Percentiles rank a stretch among this genome's conserved stretches.
These are phyloP conservation scores for Fusarium ramigenum DNA, from an alignment of 2,329 filamentous ascomycete species.

Conservation along the genomic window DNA sequence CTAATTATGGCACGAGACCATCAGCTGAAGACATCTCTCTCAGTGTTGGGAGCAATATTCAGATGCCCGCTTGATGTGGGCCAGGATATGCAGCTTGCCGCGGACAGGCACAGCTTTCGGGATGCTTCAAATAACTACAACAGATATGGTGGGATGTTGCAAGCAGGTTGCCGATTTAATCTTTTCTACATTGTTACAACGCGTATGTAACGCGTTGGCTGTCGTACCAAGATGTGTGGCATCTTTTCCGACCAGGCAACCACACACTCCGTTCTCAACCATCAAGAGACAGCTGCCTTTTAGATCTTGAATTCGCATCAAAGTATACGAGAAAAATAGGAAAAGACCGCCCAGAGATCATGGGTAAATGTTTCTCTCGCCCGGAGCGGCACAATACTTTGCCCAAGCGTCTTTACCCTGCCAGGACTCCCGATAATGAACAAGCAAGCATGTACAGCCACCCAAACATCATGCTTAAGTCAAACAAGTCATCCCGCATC, in stretches of 20 bases:
- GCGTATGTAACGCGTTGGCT: neutral
- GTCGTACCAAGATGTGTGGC: neutral
- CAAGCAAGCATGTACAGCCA: neutral
- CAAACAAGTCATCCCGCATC: neutral
- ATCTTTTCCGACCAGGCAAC: neutral
- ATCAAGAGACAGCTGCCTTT: neutral
- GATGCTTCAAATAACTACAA: neutral
- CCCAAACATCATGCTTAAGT: neutral
- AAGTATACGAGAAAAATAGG: accelerated
- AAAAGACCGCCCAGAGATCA: neutral
- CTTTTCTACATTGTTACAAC: neutral
- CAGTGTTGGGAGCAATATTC: no score
- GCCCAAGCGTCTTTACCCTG: neutral
- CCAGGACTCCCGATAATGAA: neutral
- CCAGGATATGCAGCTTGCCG: neutral
- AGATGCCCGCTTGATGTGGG: neutral
- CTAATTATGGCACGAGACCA: neutral
- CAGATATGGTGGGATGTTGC: neutral
- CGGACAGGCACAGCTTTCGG: neutral
- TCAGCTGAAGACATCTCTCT: neutral
- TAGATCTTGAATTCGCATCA: neutral
- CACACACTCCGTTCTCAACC: neutral
- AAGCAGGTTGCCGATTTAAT: neutral
- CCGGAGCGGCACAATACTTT: neutral
- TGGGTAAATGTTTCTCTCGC: neutral